Evolutionary conservation across 2,329 filamentous ascomycete genomes (phyloP).

Genomic region (Aspergillus ibericus): DNA sequence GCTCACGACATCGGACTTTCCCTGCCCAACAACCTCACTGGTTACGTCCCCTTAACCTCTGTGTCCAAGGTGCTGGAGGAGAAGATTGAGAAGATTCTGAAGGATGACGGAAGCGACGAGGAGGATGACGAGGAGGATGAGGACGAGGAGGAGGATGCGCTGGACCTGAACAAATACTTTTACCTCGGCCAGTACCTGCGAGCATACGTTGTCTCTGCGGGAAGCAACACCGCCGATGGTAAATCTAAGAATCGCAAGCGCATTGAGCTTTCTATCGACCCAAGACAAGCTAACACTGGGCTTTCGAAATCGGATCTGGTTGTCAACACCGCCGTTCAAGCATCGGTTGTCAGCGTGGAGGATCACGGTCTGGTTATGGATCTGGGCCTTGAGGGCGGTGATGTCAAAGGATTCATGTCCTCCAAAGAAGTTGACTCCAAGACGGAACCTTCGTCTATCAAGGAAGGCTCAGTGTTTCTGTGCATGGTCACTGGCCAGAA

Average conservation of each 20-base stretch:
- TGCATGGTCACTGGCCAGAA: constrained; percentile 76
- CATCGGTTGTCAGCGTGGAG: constrained; percentile 85
- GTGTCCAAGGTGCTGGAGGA: constrained; percentile 78
- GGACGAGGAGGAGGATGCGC: constrained; percentile 49
- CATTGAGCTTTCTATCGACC: constrained; percentile 84
- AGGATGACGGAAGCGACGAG: constrained; percentile 59
- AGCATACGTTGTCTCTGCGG: constrained; percentile 76
- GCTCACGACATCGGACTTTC: constrained; percentile 75
- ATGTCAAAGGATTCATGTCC: constrained; percentile 78
- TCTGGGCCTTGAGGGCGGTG: constrained; percentile 68
- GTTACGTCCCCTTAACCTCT: constrained; percentile 88
- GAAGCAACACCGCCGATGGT: constrained; percentile 51
- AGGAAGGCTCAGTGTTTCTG: constrained; percentile 81
- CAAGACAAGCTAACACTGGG: constrained; percentile 73
- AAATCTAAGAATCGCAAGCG: constrained; percentile 70
- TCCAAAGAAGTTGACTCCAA: constrained; percentile 74
- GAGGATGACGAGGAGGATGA: constrained; percentile 51
- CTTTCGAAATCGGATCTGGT: constrained; percentile 72
- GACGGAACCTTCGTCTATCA: constrained; percentile 66
- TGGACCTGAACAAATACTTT: constrained; percentile 76
- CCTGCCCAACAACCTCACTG: constrained; percentile 88
- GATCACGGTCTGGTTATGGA: constrained; percentile 96
- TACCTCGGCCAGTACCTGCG: constrained; percentile 83
- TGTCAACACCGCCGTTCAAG: constrained; percentile 76
- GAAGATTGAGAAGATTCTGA: constrained; percentile 67